A percentile compares a stretch with the other conserved stretches of the same genome.
Evolutionary conservation across 1,139 yeast species (phyloP).

Genomic region (Petasospora fabianii): DNA sequence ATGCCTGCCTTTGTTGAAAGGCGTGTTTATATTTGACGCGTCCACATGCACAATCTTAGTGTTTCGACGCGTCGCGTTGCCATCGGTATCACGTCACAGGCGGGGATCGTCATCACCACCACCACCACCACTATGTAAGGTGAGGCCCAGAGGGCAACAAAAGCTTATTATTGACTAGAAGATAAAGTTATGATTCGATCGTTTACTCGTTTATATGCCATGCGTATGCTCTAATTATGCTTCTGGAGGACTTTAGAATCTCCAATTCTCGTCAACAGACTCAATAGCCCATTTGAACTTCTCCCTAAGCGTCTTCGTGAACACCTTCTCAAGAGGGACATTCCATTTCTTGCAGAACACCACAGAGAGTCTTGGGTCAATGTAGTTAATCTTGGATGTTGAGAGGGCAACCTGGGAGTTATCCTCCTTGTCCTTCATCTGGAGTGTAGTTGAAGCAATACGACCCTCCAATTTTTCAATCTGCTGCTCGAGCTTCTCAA

Average conservation of each 20-base stretch:
- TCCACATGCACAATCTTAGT: constrained; percentile 1
- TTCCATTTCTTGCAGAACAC: constrained; percentile 81
- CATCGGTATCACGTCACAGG: neutral
- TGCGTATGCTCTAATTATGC: neutral
- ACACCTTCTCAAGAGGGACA: constrained; percentile 90
- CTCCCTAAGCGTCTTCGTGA: constrained; percentile 86
- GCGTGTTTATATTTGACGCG: constrained; percentile 8
- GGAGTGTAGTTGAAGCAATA: constrained; percentile 64
- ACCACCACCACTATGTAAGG: neutral
- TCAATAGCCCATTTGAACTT: constrained; percentile 96
- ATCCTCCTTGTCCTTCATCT: constrained; percentile 87
- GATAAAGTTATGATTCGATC: neutral
- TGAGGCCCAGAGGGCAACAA: neutral
- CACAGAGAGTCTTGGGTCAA: constrained; percentile 90
- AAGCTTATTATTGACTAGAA: neutral
- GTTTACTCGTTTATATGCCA: constrained; percentile 1
- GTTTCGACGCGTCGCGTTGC: constrained; percentile 1
- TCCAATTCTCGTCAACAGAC: constrained; percentile 85
- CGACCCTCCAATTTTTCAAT: constrained; percentile 70
- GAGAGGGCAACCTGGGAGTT: constrained; percentile 92
- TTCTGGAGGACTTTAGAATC: no score
- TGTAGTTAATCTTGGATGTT: constrained; percentile 90
- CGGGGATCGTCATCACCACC: neutral
- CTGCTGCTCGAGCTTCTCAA: constrained; percentile 74
- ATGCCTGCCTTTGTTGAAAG: neutral